Conservation (phyloP, 371 early-diverging fungal species). For the Parasitella parasitica region DNA sequence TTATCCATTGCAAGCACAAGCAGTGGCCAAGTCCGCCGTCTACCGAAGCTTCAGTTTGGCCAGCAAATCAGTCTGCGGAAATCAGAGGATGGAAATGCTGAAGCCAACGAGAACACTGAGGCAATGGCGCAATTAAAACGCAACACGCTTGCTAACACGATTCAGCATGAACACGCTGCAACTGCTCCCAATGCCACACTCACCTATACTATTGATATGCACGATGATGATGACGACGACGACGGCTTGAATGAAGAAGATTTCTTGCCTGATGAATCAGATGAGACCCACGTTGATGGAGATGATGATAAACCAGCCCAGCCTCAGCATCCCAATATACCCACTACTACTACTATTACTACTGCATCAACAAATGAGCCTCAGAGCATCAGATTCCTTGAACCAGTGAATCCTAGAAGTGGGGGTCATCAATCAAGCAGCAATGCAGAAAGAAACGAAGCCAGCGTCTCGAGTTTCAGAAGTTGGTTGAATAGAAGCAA, state of each 20-base stretch:
- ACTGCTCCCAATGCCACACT: background rate
- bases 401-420: constrained; percentile 45
- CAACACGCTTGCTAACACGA: constrained; percentile 39
- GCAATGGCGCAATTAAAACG: constrained; percentile 41
- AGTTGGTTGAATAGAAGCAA: constrained; percentile 30
- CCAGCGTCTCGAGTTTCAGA: constrained; percentile 39
- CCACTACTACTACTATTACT: too few species aligned
- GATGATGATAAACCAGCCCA: background rate
- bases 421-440: background rate
- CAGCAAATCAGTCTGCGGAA: constrained; percentile 22
- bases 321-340: background rate
- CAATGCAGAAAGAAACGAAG: constrained; percentile 39
- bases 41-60: constrained; percentile 46
- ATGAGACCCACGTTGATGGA: constrained; percentile 17
- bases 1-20: constrained; percentile 47
- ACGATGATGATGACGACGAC: constrained; percentile 20
- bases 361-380: constrained; percentile 19
- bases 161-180: constrained; percentile 19
- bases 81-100: constrained; percentile 13
- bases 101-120: constrained; percentile 3
- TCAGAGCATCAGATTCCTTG: constrained; percentile 47
- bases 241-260: constrained; percentile 41
- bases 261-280: constrained; percentile 45
- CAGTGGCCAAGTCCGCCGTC: constrained; percentile 36
- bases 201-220: constrained; percentile 22